Evolutionary conservation across 2,329 filamentous ascomycete genomes (phyloP).

Genomic region (Phialophora tarda): DNA sequence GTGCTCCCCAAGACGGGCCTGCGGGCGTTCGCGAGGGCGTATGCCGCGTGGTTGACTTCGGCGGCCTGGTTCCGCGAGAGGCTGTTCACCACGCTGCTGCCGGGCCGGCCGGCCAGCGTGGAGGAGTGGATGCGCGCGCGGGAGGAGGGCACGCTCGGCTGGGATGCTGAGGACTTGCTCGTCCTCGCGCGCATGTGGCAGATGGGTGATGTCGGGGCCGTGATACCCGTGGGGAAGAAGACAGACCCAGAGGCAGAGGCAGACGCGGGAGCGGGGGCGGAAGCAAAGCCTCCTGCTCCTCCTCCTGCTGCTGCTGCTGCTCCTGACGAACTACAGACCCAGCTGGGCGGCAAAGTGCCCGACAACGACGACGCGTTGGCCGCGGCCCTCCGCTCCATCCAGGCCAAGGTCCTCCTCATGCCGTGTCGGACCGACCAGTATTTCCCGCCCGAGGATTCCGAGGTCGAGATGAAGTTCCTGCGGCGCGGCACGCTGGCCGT

Average conservation of each 20-base stretch:
- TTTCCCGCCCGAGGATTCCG: conserved; percentile 43
- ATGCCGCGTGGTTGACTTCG: conserved; percentile 56
- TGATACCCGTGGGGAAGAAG: conserved; percentile 21
- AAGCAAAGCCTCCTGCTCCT: too few species aligned
- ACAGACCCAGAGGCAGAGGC: conserved; percentile 19
- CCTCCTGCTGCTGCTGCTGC: too few species aligned
- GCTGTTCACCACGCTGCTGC: conserved; percentile 44
- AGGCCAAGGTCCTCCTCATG: conserved; percentile 45
- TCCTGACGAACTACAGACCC: conserved; percentile 24
- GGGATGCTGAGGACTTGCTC: conserved; percentile 55
- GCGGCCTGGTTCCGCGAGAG: conserved; percentile 54
- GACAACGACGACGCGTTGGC: conserved; percentile 31
- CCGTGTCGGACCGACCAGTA: conserved; percentile 48
- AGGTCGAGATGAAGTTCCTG: conserved; percentile 39
- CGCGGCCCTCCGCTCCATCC: conserved; percentile 39
- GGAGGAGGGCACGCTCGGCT: conserved; percentile 44
- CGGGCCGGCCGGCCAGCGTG: conserved; percentile 44
- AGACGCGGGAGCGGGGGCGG: too few species aligned
- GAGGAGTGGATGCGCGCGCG: conserved; percentile 48
- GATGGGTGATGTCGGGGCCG: conserved; percentile 46
- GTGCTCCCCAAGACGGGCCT: conserved; percentile 47
- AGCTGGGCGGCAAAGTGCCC: conserved; percentile 29
- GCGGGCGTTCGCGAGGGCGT: conserved; percentile 54
- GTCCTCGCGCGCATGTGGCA: conserved; percentile 55
- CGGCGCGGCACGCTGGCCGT: conserved; percentile 38